A percentile compares a stretch with the other conserved stretches of the same genome.
Conservation (phyloP, 1,139 yeast genomes). For the Meyerozyma elateridarum region DNA sequence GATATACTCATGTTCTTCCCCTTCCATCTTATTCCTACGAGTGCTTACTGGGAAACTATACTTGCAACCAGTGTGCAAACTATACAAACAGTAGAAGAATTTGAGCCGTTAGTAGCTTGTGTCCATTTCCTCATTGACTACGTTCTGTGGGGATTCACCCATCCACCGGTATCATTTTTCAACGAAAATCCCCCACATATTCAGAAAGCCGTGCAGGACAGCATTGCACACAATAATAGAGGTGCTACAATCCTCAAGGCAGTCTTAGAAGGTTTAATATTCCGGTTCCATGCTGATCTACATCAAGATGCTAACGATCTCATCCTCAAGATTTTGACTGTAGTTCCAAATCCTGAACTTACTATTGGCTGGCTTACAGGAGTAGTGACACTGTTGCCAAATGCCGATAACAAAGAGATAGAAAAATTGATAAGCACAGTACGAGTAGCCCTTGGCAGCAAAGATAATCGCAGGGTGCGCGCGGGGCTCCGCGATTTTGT, state of each 20-base stretch:
- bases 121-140: slow-evolving; percentile 76
- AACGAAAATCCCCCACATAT: slow-evolving; percentile 48
- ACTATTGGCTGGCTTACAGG: slow-evolving; percentile 58
- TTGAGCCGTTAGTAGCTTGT: slow-evolving; percentile 66
- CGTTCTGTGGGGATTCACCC: slow-evolving; percentile 75
- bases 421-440: slow-evolving; percentile 54
- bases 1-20: slow-evolving; percentile 83
- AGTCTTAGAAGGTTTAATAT: slow-evolving; percentile 63
- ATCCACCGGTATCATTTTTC: slow-evolving; percentile 72
- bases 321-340: slow-evolving; percentile 58
- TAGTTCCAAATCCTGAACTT: slow-evolving; percentile 38
- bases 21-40: slow-evolving; percentile 50
- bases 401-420: slow-evolving; percentile 65
- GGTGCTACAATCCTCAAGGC: slow-evolving; percentile 56
- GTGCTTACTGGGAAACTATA: slow-evolving; percentile 53
- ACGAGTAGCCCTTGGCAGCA: slow-evolving; percentile 57
- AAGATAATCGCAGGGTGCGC: slow-evolving; percentile 71
- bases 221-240: slow-evolving; percentile 37
- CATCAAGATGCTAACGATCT: slow-evolving; percentile 75
- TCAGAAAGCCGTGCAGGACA: slow-evolving; percentile 40
- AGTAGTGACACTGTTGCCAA: slow-evolving; percentile 53
- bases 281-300: slow-evolving; percentile 66
- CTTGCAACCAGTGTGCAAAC: slow-evolving; percentile 59
- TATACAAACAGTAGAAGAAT: slow-evolving; percentile 53
- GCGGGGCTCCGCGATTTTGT: slow-evolving; percentile 69